Evolutionary conservation across 805 yeast genomes (phyloP), one percentile per base, ranked within the genome.

Genomic region (Wilhelminamyces savonicus): DNA sequence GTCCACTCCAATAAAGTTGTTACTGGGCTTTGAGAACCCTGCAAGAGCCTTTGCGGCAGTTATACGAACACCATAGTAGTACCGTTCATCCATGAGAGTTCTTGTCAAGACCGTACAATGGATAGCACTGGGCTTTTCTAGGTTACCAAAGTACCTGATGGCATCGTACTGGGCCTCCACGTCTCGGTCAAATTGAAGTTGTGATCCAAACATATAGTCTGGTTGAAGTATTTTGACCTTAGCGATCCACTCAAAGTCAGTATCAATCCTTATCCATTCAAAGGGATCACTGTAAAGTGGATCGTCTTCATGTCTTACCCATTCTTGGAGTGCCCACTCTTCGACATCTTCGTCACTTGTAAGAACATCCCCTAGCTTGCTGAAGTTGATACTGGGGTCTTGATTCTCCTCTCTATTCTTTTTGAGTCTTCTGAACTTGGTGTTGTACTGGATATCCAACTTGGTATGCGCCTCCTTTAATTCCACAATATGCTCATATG

Each of bases 261-360:
- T 88, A 58, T 92, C 99, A n/a, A 90, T 84, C 44, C 99, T 69
- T 22, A 92, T 69, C 99, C 99, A 92, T 47, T 92, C 98, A 56
- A 87, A 92, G 0, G 96, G 96, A 45, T 90, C 97, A 44, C 75
- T 77, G 14, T 74, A 66, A 62, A 75, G 66, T 23, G 62, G 61
- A 24, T 79, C 87, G 35, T 78, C 88, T 29, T 80, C 87, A 18
- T 78, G 79, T 27, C 69, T 69, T 10, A 71, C 62, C 74, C 84
- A 77, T 24, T 85, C 94, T 2, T 72, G 66, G 8, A 86, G 62
- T 11, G 68, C 66, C 97, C 97, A 90, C 20, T 71, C 70, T 8
- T 56, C 58, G 28, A 79, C 60, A 5, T 88, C 95, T 5, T 60
- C 51, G 1, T 74, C 69, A 2, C 74, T 46, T 32, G 72, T 73